Conservation (phyloP, 1,139 yeast species). For the Wickerhamomyces sp. region DNA sequence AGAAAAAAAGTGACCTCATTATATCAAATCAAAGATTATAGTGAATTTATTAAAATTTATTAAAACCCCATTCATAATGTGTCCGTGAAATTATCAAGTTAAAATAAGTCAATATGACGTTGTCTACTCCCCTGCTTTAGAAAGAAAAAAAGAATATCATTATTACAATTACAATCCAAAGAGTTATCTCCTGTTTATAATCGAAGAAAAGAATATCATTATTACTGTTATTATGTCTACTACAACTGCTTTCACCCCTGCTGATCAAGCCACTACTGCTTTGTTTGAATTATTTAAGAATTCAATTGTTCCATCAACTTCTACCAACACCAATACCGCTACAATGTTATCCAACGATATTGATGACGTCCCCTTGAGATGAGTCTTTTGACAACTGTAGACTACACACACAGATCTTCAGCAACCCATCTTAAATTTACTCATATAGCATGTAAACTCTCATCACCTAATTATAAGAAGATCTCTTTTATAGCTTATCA, state of each 20-base stretch:
- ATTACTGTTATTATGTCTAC: not conserved
- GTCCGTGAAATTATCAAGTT: slow-evolving; percentile 16
- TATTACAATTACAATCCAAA: slow-evolving; percentile 4
- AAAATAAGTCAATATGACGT: slow-evolving; percentile 24
- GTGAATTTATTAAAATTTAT: slow-evolving; percentile 2
- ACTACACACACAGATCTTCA: too few relatives aligned
- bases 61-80: slow-evolving; percentile 15
- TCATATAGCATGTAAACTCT: too few relatives aligned
- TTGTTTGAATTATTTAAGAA: slow-evolving; percentile 22
- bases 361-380: not conserved
- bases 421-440: too few relatives aligned
- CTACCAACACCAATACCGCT: slow-evolving; percentile 5
- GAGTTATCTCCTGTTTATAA: too few relatives aligned
- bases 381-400: too few relatives aligned
- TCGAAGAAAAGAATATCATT: not conserved
- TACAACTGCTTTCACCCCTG: slow-evolving; percentile 1
- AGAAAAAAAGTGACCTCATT: slow-evolving; percentile 1
- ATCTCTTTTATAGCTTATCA: not conserved
- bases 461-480: too few relatives aligned
- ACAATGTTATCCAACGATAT: not conserved
- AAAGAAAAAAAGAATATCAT: not conserved
- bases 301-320: slow-evolving; percentile 6
- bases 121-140: slow-evolving; percentile 3
- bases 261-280: slow-evolving; percentile 13
- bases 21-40: slow-evolving; percentile 7